Base-by-base conservation (phyloP, 306 rosid species). In the Myrica gale region DNA sequence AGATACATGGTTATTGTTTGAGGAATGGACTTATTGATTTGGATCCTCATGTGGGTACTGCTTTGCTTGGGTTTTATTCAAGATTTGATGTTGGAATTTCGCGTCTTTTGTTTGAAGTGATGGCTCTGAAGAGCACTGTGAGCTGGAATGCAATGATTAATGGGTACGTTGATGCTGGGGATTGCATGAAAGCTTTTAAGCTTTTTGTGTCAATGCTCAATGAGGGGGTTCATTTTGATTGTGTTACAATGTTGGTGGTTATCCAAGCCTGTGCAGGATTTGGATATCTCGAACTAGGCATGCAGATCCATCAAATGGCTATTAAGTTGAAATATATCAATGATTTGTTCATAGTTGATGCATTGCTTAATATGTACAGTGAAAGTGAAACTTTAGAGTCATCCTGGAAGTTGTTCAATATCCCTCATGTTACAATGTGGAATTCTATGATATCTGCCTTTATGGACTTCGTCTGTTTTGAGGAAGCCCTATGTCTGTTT, bases 271-370 rank as follows among this genome's bases (percentile, higher is more conserved):
- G 84, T 75, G 78, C 66, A 0, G 78, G 79, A 74, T 57, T 75
- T 66, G 84, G 73, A 57, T 79, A 8, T 76, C 77, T 74, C 47
- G 47, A 60, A 63, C 65, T 86, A 52, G 84, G 88, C 47, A 74
- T 57, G 78, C 86, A 86, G 60, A 67, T 81, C 16, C 90, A 86
- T 79, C 88, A 86, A 52, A 43, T 86, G 81, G 86, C 83, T 70
- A 48, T 86, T 1, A 86, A 84, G 81, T 84, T 17, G 20, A 47
- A 84, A n/a, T 56, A 68, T 56, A 10, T 58, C n/a, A 21, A 62
- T 67, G 83, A 84, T 69, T 63, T 76, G 67, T 84, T 69, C 5
- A 5, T 84, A 13, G 71, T 84, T 21, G 84, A 81, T 79, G 78
- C 86, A 3, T 23, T 84, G 76, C 62, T 86, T 26, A 81, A 81